Evolutionary conservation across 2,329 filamentous ascomycete species (phyloP), one percentile per base, ranked within the genome.

Genomic region (Huntiella abstrusa): DNA sequence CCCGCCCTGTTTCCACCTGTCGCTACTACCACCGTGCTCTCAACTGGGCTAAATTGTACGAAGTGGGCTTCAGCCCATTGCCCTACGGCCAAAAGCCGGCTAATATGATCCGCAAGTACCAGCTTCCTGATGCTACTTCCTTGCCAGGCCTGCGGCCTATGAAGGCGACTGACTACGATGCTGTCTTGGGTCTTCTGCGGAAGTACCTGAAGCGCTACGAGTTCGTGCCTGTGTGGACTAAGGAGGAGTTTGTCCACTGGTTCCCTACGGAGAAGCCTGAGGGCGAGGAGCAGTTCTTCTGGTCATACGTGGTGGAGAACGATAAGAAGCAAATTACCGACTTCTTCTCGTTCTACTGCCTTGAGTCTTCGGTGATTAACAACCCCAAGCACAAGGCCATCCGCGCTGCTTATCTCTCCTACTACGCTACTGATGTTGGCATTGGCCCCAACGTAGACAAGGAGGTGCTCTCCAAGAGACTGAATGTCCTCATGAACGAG

Each of bases 21-120:
- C 77, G 91, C 53, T 98, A 98, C 68, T 98, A 82, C 64, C 91
- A 98, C 63, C 82, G 91, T 51, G 78, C 86, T 7, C 67, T 98
- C 48, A 82, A 98, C 64, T 98, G 91, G 91, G 72, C 86, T 62
- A 96, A 98, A 67, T 73, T 98, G 10, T 86, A 91, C 60, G 87
- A 94, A 55, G 82, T 88, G 41, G 87, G 86, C 47, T 98, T 98
- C 69, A 93, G 85, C 52, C 86, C 84, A 39, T 70, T 95, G 37
- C 91, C 91, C 0, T 60, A 73, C 10, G 79, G 79, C 51, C 92
- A 84, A 62, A 94, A 88, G 55, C 86, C 84, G 52, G 69, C 79
- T 54, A 80, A 83, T 56, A 88, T 96, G 67, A 73, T 93, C 46
- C 74, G 80, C 51, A 88, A 84, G 62, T 96, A 91, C 62, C 76